These are phyloP conservation scores for Entelexis paramagnoliae DNA, from an alignment of 1,139 yeast species.

Conservation along the genomic window DNA sequence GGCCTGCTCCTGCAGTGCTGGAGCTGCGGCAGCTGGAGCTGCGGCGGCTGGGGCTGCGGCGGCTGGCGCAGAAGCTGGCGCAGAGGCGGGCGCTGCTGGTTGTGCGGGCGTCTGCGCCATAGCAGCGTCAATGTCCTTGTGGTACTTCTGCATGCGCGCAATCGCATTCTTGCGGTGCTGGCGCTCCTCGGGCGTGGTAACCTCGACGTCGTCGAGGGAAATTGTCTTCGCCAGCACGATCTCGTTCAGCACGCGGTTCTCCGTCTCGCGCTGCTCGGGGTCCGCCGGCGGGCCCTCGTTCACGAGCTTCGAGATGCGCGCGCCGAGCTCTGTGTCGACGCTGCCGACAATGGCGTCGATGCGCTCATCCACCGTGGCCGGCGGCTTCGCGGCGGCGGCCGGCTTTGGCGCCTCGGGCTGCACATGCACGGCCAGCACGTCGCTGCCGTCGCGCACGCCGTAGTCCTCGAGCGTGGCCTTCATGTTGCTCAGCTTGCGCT, in stretches of 20 bases:
- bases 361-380: conserved; percentile 27
- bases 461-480: conserved; percentile 27
- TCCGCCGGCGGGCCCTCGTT: conserved; percentile 26
- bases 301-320: conserved; percentile 29
- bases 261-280: conserved; percentile 27
- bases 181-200: conserved; percentile 32
- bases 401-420: conserved; percentile 3
- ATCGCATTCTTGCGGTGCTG: conserved; percentile 33
- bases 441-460: conserved; percentile 29
- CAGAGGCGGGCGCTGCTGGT: neutral
- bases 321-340: conserved; percentile 30
- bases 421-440: conserved; percentile 27
- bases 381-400: conserved; percentile 19
- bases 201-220: conserved; percentile 35
- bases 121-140: conserved; percentile 30
- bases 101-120: neutral
- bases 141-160: conserved; percentile 32
- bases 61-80: too few relatives aligned
- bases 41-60: too few relatives aligned
- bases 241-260: conserved; percentile 33
- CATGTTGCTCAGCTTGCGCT: conserved; percentile 31
- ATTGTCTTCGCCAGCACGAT: conserved; percentile 34
- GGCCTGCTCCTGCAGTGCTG: too few relatives aligned
- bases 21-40: too few relatives aligned
- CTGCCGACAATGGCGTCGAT: conserved; percentile 13